Conservation (phyloP, 306 rosid species). For the Castanospermum australe region DNA sequence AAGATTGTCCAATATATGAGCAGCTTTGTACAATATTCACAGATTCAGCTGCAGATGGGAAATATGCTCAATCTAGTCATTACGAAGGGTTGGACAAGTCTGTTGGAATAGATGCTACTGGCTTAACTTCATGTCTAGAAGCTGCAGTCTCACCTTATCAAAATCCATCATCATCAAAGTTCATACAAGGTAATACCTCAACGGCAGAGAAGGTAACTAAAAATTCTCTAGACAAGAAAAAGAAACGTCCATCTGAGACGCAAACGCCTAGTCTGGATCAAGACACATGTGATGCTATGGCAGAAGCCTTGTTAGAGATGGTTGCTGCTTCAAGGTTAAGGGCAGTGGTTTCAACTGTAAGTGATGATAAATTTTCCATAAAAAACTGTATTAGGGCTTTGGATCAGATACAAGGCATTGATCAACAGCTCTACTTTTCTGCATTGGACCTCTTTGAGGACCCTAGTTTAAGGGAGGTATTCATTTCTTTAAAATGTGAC, state of each 20-base stretch:
- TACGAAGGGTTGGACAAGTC: constrained; percentile 67
- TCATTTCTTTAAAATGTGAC: constrained; percentile 61
- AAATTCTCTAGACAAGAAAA: constrained; percentile 53
- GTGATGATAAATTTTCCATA: constrained; percentile 62
- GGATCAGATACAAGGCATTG: constrained; percentile 67
- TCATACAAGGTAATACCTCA: constrained; percentile 35
- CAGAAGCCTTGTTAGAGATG: constrained; percentile 69
- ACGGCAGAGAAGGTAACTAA: constrained; percentile 44
- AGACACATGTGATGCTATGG: constrained; percentile 56
- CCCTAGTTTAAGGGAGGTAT: constrained; percentile 68
- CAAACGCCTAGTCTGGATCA: constrained; percentile 47
- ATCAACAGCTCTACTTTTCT: constrained; percentile 58
- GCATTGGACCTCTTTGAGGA: constrained; percentile 77
- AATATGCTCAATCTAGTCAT: constrained; percentile 86
- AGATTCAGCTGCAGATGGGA: constrained; percentile 72
- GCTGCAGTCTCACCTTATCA: constrained; percentile 36
- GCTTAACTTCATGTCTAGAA: constrained; percentile 46
- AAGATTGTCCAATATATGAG: constrained; percentile 83
- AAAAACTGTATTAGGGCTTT: constrained; percentile 71
- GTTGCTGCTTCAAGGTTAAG: constrained; percentile 59
- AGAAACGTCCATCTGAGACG: constrained; percentile 58
- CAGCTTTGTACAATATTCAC: constrained; percentile 76
- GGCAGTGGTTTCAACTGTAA: constrained; percentile 32
- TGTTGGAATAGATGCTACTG: constrained; percentile 32
- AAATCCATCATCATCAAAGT: constrained; percentile 39